Evolutionary conservation across 257 asterid genomes (phyloP).

Genomic region (Primulina huaijiensis): DNA sequence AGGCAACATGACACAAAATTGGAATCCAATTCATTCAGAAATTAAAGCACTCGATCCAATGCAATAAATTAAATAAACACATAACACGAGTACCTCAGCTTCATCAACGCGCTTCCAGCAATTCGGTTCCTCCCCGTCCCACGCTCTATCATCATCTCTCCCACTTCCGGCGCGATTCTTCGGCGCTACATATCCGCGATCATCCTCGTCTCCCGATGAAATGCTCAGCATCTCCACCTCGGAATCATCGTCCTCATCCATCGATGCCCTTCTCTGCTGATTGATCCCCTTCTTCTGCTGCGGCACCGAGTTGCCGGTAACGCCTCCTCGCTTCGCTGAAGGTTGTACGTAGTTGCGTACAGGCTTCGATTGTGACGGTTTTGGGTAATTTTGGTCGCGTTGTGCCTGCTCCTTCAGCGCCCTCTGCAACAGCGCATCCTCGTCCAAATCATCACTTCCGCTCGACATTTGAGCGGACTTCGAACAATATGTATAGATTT

Average conservation of each 20-base stretch:
- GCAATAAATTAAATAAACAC: slow-evolving; percentile 16
- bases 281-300: slow-evolving; percentile 41
- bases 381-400: slow-evolving; percentile 65
- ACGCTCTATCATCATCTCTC: slow-evolving; percentile 62
- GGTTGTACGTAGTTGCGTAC: slow-evolving; percentile 76
- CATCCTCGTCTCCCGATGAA: slow-evolving; percentile 97
- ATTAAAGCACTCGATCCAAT: slow-evolving; percentile 19
- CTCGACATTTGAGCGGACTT: slow-evolving; percentile 53
- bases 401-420: slow-evolving; percentile 84
- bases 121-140: slow-evolving; percentile 90
- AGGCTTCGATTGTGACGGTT: slow-evolving; percentile 60
- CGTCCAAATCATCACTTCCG: slow-evolving; percentile 77
- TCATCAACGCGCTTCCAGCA: slow-evolving; percentile 94
- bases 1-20: background rate
- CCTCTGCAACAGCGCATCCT: slow-evolving; percentile 92
- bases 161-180: slow-evolving; percentile 48
- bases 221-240: slow-evolving; percentile 96
- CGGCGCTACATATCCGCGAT: slow-evolving; percentile 47
- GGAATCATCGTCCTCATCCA: slow-evolving; percentile 88
- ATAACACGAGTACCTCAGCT: slow-evolving; percentile 54
- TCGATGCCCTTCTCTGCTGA: slow-evolving; percentile 38
- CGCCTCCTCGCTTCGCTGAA: slow-evolving; percentile 43
- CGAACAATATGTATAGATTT: slow-evolving; percentile 16
- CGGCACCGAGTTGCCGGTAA: slow-evolving; percentile 25
- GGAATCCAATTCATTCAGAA: slow-evolving; percentile 16